Percentiles rank a stretch among this genome's conserved stretches.
Evolutionary conservation across 257 asterid genomes (phyloP).

Genomic region (Solanum clarkiae): DNA sequence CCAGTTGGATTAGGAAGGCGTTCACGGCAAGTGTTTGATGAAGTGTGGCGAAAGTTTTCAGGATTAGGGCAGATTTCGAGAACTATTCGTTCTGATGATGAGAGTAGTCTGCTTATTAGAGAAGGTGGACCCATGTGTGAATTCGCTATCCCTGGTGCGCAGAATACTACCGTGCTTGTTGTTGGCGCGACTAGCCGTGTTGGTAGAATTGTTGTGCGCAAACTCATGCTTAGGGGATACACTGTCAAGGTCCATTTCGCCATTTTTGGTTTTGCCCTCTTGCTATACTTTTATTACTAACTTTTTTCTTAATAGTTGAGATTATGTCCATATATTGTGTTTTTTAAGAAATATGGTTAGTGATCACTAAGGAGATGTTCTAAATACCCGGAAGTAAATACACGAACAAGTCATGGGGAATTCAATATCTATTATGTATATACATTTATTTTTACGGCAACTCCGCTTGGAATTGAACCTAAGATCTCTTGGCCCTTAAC

Average conservation of each 20-base stretch:
- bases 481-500: no score
- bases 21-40: conserved; percentile 83
- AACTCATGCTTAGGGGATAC: conserved; percentile 96
- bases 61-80: conserved; percentile 93
- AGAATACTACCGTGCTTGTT: conserved; percentile 88
- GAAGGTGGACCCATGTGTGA: conserved; percentile 98
- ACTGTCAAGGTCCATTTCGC: conserved; percentile 57
- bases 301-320: no score
- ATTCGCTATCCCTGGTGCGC: conserved; percentile 90
- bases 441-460: no score
- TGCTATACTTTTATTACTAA: background rate
- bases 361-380: no score
- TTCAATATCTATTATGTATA: no score
- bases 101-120: conserved; percentile 41
- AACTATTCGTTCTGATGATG: conserved; percentile 56
- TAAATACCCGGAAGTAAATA: no score
- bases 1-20: conserved; percentile 91
- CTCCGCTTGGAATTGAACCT: no score
- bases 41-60: conserved; percentile 92
- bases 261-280: background rate
- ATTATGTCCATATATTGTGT: no score
- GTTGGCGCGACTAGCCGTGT: conserved; percentile 98
- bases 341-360: no score
- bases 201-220: conserved; percentile 83
- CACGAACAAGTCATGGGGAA: no score